Base-by-base conservation (phyloP, 768 basidiomycete species). In the Termitomyces sp. region DNA sequence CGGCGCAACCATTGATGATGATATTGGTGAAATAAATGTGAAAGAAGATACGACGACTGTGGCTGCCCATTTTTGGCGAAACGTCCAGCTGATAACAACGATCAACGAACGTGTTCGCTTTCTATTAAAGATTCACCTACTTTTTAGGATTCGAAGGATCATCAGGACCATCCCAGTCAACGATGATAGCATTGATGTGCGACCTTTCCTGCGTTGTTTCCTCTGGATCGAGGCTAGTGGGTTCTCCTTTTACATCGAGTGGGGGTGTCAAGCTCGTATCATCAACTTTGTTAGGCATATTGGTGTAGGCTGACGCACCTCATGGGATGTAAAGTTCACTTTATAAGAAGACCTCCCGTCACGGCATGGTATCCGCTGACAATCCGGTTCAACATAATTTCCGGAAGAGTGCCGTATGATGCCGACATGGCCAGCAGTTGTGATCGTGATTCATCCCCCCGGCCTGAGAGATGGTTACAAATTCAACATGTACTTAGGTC, bases 1-100 rank as follows among this genome's bases (percentile, higher is more conserved):
- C 0, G 89, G 89, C 0, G 90, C 85, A 1, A 90, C 74, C 84
- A 89, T 89, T 4, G 88, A 82, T 4, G 90, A 92, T 0, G 88
- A 84, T 0, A 91, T 75, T 0, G 88, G 86, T 7, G 76, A 77
- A 37, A 89, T 86, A 66, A 89, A 86, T 0, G 88, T 86, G 67
- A 87, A 90, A 0, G 77, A 74, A 0, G 88, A 88, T 0, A 88
- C 82, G 31, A 88, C 76, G n/a, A 78, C 62, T 0, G 85, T 87
- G 0, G 82, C 83, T 0, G 76, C 79, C 88, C 87, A 88, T 76
- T 87, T 89, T 63, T 73, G 73, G 31, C 67, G 74, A 55, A 75
- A 78, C 4, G 75, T 66, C 87, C 88, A 88, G 66, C 88, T 85
- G 13, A 44, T 2, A 56, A 33, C 27, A 42, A 18, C 36, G 4